phyloP scores from a whole-genome alignment of 345 rosid species.

The Mallotus nudiflorus region DNA sequence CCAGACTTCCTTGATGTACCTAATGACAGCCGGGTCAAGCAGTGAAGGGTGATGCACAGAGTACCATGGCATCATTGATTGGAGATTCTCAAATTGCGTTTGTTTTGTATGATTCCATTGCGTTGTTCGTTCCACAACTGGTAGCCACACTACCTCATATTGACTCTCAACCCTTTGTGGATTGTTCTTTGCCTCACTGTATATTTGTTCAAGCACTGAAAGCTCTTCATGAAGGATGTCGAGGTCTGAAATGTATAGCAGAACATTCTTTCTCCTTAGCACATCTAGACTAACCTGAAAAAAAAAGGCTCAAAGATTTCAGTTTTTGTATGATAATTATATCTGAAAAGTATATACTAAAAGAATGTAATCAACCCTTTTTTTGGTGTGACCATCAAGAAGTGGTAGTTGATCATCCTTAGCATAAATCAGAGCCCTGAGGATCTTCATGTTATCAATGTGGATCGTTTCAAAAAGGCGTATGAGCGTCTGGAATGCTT shows the following conservation, averaged over 20 bases:
- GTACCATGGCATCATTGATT: conserved; percentile 71
- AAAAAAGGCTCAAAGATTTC: neutral
- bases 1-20: conserved; percentile 65
- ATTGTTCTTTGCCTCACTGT: conserved; percentile 48
- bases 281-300: conserved; percentile 65
- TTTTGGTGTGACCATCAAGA: conserved; percentile 27
- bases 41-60: conserved; percentile 55
- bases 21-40: conserved; percentile 49
- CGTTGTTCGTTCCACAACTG: conserved; percentile 48
- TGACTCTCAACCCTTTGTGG: conserved; percentile 41
- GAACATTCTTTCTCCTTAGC: conserved; percentile 64
- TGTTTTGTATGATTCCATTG: conserved; percentile 47
- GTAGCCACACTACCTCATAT: conserved; percentile 83
- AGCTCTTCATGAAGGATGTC: conserved; percentile 58
- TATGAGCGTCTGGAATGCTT: conserved; percentile 41
- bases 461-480: conserved; percentile 37
- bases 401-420: conserved; percentile 49
- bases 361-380: conserved; percentile 29
- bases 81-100: conserved; percentile 51
- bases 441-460: conserved; percentile 43
- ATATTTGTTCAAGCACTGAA: conserved; percentile 48
- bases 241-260: conserved; percentile 70
- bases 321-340: neutral
- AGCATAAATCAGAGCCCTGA: conserved; percentile 37
- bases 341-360: neutral